Evolutionary conservation across 129 eudicot genomes (phyloP).

Genomic region (Silybum marianum): DNA sequence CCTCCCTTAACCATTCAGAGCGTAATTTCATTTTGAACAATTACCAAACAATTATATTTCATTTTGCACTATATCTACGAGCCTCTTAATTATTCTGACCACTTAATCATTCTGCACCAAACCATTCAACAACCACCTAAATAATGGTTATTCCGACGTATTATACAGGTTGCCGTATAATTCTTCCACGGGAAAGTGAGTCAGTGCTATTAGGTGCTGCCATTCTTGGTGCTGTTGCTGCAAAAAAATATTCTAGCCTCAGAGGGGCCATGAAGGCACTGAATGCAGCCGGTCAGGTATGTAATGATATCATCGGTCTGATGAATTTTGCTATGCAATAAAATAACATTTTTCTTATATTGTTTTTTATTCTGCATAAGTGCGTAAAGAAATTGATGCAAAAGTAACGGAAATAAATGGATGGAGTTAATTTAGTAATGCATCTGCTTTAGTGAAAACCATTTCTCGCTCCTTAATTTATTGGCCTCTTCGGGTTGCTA

Average conservation of each 20-base stretch:
- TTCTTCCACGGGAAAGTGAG: constrained; percentile 94
- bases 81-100: too few species aligned
- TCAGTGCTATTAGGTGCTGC: constrained; percentile 96
- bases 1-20: too few species aligned
- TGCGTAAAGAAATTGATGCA: neutral
- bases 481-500: neutral
- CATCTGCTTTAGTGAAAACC: neutral
- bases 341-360: neutral
- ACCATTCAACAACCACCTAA: neutral
- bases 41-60: too few species aligned
- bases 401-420: neutral
- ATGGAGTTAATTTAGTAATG: neutral
- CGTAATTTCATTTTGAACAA: too few species aligned
- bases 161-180: constrained; percentile 71
- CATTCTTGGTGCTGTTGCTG: constrained; percentile 96
- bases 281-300: constrained; percentile 94
- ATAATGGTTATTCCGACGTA: constrained; percentile 8
- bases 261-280: constrained; percentile 93
- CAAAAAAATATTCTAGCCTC: constrained; percentile 71
- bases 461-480: neutral
- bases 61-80: too few species aligned
- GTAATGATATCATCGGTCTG: too few species aligned
- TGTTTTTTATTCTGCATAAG: neutral
- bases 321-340: too few species aligned
- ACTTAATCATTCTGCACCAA: too few species aligned